phyloP scores from a whole-genome alignment of 306 rosid species.

The Dryas alaskensis region DNA sequence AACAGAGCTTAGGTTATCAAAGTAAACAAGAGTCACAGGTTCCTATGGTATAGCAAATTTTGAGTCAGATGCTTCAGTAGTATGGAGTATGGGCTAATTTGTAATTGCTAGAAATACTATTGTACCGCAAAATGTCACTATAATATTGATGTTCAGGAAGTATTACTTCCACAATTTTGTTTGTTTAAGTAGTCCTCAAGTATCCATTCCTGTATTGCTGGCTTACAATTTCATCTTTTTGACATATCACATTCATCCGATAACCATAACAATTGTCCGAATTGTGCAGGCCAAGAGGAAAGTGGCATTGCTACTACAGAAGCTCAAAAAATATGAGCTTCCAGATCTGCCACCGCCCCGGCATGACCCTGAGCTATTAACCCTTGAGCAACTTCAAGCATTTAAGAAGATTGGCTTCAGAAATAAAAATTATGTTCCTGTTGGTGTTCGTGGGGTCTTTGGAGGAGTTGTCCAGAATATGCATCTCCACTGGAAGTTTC shows the following conservation, averaged over 20 bases:
- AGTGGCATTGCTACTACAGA: conserved; percentile 85
- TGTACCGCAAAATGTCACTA: too few species aligned
- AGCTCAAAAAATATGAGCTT: conserved; percentile 89
- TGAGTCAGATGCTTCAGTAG: background rate
- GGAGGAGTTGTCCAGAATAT: conserved; percentile 99
- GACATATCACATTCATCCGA: conserved; percentile 5
- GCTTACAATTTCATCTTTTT: conserved; percentile 11
- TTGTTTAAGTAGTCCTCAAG: conserved; percentile 12
- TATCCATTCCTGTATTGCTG: background rate
- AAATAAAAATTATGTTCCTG: conserved; percentile 92
- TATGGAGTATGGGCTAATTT: background rate
- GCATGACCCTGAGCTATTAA: conserved; percentile 90
- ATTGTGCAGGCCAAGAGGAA: conserved; percentile 88
- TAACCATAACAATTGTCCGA: conserved; percentile 25
- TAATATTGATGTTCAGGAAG: background rate
- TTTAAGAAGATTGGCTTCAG: conserved; percentile 83
- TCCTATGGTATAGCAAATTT: background rate
- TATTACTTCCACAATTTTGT: background rate
- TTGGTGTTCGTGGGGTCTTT: conserved; percentile 98
- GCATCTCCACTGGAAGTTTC: conserved; percentile 99
- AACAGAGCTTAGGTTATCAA: background rate
- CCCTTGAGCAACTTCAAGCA: conserved; percentile 88
- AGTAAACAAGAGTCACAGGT: background rate
- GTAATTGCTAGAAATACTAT: background rate
- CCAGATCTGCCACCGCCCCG: conserved; percentile 88